A percentile compares a stretch with the other conserved stretches of the same genome.
phyloP scores from a whole-genome alignment of 495 filamentous ascomycete species.

The Terfezia claveryi region DNA sequence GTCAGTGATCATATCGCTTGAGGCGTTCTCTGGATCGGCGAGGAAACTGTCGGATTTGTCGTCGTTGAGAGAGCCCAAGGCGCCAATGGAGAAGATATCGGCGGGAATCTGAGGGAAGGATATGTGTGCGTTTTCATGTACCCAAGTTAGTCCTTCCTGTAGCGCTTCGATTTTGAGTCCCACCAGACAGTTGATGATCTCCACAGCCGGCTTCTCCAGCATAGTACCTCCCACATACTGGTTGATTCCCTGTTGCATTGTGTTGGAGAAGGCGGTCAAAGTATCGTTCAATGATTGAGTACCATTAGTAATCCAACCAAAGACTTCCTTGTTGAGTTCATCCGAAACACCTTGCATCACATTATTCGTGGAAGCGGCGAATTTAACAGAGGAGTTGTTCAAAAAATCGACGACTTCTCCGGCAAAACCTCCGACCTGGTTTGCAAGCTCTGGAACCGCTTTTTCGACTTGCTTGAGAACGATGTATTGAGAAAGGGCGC shows the following conservation, averaged over 20 bases:
- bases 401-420: constrained; percentile 53
- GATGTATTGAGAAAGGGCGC: constrained; percentile 67
- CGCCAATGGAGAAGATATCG: constrained; percentile 67
- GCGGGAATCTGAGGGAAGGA: constrained; percentile 54
- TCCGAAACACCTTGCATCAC: constrained; percentile 43
- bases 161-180: constrained; percentile 53
- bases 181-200: constrained; percentile 53
- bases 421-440: constrained; percentile 62
- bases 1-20: constrained; percentile 50
- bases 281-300: constrained; percentile 68
- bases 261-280: constrained; percentile 55
- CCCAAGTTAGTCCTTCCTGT: constrained; percentile 73
- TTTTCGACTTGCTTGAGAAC: constrained; percentile 50
- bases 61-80: constrained; percentile 35
- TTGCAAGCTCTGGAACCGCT: constrained; percentile 50
- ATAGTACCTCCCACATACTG: constrained; percentile 54
- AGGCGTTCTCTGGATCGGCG: constrained; percentile 39
- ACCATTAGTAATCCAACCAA: constrained; percentile 71
- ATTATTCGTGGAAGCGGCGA: constrained; percentile 55
- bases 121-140: constrained; percentile 63
- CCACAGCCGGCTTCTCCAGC: constrained; percentile 33
- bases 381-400: constrained; percentile 47
- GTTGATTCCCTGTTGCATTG: constrained; percentile 48
- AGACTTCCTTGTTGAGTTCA: constrained; percentile 60
- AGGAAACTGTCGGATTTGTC: constrained; percentile 48